Conservation (phyloP, 2,329 filamentous ascomycete genomes). For the Clonostachys byssicola region DNA sequence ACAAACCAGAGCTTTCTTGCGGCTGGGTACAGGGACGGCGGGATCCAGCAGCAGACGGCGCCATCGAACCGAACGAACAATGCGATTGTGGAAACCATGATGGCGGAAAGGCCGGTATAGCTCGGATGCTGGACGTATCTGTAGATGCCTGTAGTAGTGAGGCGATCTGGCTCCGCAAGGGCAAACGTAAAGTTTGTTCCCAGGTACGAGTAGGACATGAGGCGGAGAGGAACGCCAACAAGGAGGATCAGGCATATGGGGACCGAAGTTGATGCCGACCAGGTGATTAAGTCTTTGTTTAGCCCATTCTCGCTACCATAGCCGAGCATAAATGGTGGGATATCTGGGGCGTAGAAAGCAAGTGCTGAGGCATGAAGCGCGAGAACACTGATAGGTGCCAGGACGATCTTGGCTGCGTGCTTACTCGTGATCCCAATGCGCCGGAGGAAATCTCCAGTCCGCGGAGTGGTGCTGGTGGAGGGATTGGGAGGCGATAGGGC, state of each 20-base stretch:
- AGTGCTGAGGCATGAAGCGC: background rate
- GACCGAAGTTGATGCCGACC: constrained; percentile 20
- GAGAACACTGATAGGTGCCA: background rate
- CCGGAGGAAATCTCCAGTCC: background rate
- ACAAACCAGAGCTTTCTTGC: constrained; percentile 1
- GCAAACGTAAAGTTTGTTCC: constrained; percentile 50
- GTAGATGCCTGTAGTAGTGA: constrained; percentile 44
- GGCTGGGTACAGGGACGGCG: constrained; percentile 9
- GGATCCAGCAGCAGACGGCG: constrained; percentile 29
- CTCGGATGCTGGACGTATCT: constrained; percentile 46
- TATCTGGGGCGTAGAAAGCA: background rate
- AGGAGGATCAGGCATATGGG: constrained; percentile 19
- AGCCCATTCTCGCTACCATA: constrained; percentile 4
- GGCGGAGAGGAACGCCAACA: constrained; percentile 20
- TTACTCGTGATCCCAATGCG: background rate
- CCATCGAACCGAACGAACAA: constrained; percentile 32
- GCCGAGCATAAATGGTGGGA: background rate
- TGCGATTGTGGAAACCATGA: constrained; percentile 20
- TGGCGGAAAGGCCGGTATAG: constrained; percentile 35
- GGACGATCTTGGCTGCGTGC: background rate
- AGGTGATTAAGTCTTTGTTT: constrained; percentile 20
- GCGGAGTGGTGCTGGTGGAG: too few species aligned
- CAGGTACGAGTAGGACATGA: constrained; percentile 34
- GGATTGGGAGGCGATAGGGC: too few species aligned
- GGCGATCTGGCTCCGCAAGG: constrained; percentile 35